A percentile compares a stretch with the other conserved stretches of the same genome.
These are phyloP conservation scores for Chalciporus piperatoides DNA, from an alignment of 1,284 basidiomycete genomes.

Conservation along the genomic window DNA sequence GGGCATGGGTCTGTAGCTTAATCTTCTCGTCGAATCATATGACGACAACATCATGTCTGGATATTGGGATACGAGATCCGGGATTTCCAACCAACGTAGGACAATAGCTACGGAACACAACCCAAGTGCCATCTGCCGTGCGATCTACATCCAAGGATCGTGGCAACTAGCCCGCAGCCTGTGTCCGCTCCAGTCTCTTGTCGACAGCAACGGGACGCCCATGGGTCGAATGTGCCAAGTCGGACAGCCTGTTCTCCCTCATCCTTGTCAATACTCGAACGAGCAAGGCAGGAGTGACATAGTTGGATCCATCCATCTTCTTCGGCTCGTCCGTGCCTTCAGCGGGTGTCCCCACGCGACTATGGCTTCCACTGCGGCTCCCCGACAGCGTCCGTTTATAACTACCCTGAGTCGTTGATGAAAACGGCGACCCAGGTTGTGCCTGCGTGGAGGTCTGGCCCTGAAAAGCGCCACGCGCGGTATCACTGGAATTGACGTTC, in stretches of 20 bases:
- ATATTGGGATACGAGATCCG: neutral
- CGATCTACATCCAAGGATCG: neutral
- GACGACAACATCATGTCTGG: neutral
- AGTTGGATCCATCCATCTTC: slow-evolving; percentile 15
- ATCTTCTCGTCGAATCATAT: neutral
- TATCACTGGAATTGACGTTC: slow-evolving; percentile 39
- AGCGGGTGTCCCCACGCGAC: slow-evolving; percentile 22
- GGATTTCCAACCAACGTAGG: too few species aligned
- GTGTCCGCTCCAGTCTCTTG: slow-evolving; percentile 65
- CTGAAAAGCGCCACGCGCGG: slow-evolving; percentile 18
- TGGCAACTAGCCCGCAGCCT: slow-evolving; percentile 47
- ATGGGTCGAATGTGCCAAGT: slow-evolving; percentile 52
- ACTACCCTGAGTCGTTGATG: slow-evolving; percentile 13
- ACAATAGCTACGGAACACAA: too few species aligned
- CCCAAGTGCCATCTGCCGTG: neutral
- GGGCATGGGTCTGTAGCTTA: neutral
- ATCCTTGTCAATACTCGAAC: slow-evolving; percentile 57
- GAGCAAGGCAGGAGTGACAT: slow-evolving; percentile 53
- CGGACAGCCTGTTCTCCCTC: slow-evolving; percentile 63
- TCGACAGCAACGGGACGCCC: slow-evolving; percentile 54
- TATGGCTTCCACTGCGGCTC: slow-evolving; percentile 25
- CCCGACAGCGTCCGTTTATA: slow-evolving; percentile 22
- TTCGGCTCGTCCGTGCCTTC: slow-evolving; percentile 16
- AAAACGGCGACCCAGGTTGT: slow-evolving; percentile 8
- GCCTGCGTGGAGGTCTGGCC: slow-evolving; percentile 6